phyloP scores from a whole-genome alignment of 1,284 basidiomycete genomes.

The Sporisorium sorghi region DNA sequence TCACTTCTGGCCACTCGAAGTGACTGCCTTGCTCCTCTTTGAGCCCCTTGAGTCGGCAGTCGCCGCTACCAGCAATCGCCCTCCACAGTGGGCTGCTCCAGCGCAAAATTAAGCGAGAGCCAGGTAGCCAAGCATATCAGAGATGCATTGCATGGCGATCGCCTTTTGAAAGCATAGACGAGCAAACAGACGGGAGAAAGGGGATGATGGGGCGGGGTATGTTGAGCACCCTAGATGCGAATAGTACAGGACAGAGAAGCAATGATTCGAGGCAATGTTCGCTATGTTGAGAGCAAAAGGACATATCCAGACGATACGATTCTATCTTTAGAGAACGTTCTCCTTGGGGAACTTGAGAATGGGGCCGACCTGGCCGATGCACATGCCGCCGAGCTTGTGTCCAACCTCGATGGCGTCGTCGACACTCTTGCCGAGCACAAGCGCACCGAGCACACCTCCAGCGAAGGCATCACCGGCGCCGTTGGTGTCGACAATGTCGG shows the following conservation, averaged over 20 bases:
- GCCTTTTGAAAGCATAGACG: background rate
- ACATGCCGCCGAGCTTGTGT: slow-evolving; percentile 89
- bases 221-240: slow-evolving; percentile 51
- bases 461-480: slow-evolving; percentile 99
- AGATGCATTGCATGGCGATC: slow-evolving; percentile 14
- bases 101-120: no score
- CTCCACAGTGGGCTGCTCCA: no score
- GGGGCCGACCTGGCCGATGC: slow-evolving; percentile 81
- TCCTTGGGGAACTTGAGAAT: slow-evolving; percentile 68
- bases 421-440: slow-evolving; percentile 82
- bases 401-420: slow-evolving; percentile 86
- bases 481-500: slow-evolving; percentile 88
- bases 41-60: no score
- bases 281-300: slow-evolving; percentile 39
- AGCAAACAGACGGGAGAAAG: background rate
- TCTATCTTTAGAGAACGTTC: slow-evolving; percentile 54
- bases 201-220: slow-evolving; percentile 27
- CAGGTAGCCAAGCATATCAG: background rate
- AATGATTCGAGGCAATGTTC: slow-evolving; percentile 6
- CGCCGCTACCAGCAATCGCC: no score
- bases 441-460: slow-evolving; percentile 93
- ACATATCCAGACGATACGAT: background rate
- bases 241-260: background rate
- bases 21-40: no score
- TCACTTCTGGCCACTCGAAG: no score